Evolutionary conservation across 1,284 basidiomycete species (phyloP).

Genomic region (Filobasidium uniguttulatum): DNA sequence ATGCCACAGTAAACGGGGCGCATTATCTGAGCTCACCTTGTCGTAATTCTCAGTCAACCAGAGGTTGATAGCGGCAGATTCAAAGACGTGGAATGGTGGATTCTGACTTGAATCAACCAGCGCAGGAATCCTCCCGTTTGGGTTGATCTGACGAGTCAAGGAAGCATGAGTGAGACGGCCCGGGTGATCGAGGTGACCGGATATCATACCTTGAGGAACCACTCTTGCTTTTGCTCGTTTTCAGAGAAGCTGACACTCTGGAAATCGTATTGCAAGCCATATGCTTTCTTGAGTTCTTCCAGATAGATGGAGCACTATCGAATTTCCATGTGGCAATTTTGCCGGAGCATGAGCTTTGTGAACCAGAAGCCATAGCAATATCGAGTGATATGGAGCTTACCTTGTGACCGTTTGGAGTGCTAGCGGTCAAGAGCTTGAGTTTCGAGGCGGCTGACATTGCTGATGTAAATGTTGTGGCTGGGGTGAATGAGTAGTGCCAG

Average conservation of each 20-base stretch:
- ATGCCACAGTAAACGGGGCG: too few species aligned
- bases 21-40: slow-evolving; percentile 25
- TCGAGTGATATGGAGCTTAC: slow-evolving; percentile 17
- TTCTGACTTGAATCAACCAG: slow-evolving; percentile 40
- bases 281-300: slow-evolving; percentile 54
- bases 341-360: too few species aligned
- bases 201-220: slow-evolving; percentile 47
- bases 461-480: slow-evolving; percentile 19
- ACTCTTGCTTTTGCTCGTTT: slow-evolving; percentile 46
- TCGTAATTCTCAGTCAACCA: slow-evolving; percentile 53
- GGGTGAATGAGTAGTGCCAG: too few species aligned
- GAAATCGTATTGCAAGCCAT: slow-evolving; percentile 50
- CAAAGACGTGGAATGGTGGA: slow-evolving; percentile 50
- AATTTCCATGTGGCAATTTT: too few species aligned
- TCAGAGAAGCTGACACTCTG: slow-evolving; percentile 43
- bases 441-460: slow-evolving; percentile 8
- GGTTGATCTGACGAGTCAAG: too few species aligned
- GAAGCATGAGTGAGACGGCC: neutral
- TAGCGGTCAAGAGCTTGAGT: slow-evolving; percentile 49
- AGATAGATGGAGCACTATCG: slow-evolving; percentile 43
- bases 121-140: slow-evolving; percentile 51
- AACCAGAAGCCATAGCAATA: too few species aligned
- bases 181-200: slow-evolving; percentile 2
- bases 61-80: slow-evolving; percentile 52
- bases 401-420: slow-evolving; percentile 44